phyloP scores from a whole-genome alignment of 129 eudicot species.

The Pulicaria dysenterica region DNA sequence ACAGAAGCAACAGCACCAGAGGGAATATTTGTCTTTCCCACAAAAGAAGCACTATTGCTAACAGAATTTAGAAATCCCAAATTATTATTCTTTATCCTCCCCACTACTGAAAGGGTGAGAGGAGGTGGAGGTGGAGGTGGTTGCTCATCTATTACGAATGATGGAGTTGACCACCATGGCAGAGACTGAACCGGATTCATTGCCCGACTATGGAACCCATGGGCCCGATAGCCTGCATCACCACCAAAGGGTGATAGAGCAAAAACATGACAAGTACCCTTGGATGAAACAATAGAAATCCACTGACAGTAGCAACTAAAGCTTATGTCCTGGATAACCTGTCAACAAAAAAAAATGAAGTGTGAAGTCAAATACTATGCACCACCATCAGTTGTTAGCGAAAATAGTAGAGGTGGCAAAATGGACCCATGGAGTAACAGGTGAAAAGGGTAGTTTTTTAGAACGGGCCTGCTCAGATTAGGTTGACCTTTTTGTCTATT shows the following conservation, averaged over 20 bases:
- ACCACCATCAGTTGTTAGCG: too few relatives aligned
- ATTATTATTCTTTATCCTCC: slow-evolving; percentile 40
- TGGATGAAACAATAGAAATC: slow-evolving; percentile 52
- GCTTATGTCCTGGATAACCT: slow-evolving; percentile 58
- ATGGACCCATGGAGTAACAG: background rate
- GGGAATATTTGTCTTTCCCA: slow-evolving; percentile 44
- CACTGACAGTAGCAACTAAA: slow-evolving; percentile 53
- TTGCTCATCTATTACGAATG: slow-evolving; percentile 40
- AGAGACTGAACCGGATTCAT: slow-evolving; percentile 36
- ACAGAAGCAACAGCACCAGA: slow-evolving; percentile 54
- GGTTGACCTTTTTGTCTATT: background rate
- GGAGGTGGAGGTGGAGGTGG: slow-evolving; percentile 49
- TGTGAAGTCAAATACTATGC: background rate
- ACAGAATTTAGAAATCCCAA: slow-evolving; percentile 49
- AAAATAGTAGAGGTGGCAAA: background rate
- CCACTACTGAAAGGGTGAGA: slow-evolving; percentile 55
- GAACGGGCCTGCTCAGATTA: background rate
- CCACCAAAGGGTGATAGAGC: slow-evolving; percentile 57
- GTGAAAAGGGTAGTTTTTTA: background rate
- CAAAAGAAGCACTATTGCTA: slow-evolving; percentile 47
- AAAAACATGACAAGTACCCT: slow-evolving; percentile 59
- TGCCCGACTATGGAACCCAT: slow-evolving; percentile 26
- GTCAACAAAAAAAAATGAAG: slow-evolving; percentile 31
- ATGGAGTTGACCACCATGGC: slow-evolving; percentile 66
- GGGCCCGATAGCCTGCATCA: slow-evolving; percentile 35